phyloP scores from a whole-genome alignment of 306 rosid species.

The Clitoria ternatea region DNA sequence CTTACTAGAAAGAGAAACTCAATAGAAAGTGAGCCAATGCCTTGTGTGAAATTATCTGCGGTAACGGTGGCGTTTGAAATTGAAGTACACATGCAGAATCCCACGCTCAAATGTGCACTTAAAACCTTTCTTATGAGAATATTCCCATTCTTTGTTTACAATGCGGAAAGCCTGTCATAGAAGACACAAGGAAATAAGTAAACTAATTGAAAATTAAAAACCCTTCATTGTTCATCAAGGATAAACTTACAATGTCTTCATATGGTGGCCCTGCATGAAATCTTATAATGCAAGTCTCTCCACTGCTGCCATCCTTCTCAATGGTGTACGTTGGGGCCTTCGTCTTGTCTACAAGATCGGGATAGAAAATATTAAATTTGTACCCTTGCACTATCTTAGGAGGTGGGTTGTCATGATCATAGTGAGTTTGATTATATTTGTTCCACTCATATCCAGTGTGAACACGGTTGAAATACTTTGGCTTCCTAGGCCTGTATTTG shows the following conservation, averaged over 20 bases:
- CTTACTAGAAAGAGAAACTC: neutral
- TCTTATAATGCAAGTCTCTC: constrained; percentile 90
- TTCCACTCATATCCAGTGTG: constrained; percentile 99
- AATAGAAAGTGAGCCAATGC: neutral
- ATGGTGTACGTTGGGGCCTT: constrained; percentile 83
- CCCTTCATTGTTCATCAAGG: neutral
- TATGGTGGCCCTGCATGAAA: constrained; percentile 99
- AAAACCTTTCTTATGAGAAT: constrained; percentile 91
- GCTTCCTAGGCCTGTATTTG: constrained; percentile 95
- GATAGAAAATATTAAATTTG: constrained; percentile 89
- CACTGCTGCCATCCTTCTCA: constrained; percentile 87
- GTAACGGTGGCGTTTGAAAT: constrained; percentile 90
- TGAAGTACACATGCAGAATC: constrained; percentile 84
- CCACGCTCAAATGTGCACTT: constrained; percentile 96
- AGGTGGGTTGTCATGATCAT: constrained; percentile 98
- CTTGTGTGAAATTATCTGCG: constrained; percentile 49
- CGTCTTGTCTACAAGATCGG: constrained; percentile 91
- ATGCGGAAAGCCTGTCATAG: constrained; percentile 83
- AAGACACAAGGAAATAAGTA: neutral
- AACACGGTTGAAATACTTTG: constrained; percentile 94
- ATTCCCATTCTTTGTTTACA: constrained; percentile 96
- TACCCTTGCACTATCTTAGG: constrained; percentile 97
- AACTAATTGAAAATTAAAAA: neutral
- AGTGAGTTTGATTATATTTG: constrained; percentile 97
- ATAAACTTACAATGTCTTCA: constrained; percentile 79